Evolutionary conservation across 1,284 basidiomycete genomes (phyloP), one percentile per base, ranked within the genome.

Genomic region (Cutaneotrichosporon cavernicola): DNA sequence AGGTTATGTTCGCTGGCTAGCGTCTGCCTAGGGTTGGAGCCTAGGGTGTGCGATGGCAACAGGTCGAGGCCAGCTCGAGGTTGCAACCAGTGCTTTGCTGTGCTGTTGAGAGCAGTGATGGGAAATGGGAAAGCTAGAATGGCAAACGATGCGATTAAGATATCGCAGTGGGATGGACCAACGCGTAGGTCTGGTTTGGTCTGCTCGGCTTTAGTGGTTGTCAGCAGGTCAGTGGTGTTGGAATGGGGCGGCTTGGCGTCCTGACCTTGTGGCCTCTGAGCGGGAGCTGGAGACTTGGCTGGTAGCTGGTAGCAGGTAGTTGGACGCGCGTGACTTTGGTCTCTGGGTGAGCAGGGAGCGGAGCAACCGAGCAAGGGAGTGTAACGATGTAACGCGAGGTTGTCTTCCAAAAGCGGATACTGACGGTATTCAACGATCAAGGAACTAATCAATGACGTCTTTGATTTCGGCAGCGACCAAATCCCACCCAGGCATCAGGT

Each of bases 321-420:
- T n/a, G n/a, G n/a, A n/a, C n/a, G 51, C 51, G 51, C 51, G 51
- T 52, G 51, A 52, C 51, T 52, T 52, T 52, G n/a, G n/a, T n/a
- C n/a, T n/a, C n/a, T n/a, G n/a, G n/a, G n/a, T n/a, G n/a, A n/a
- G n/a, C n/a, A n/a, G n/a, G n/a, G n/a, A n/a, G n/a, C n/a, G n/a
- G n/a, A n/a, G n/a, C n/a, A n/a, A n/a, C n/a, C 47, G 11, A 50
- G 9, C 6, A 22, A 50, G 22, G 9, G 38, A 16, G 18, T 50
- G 49, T 50, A 31, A 50, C 49, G 49, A 30, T 30, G 47, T 50
- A 26, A 50, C 47, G 47, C 47, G n/a, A n/a, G n/a, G n/a, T n/a
- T n/a, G n/a, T n/a, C n/a, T n/a, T n/a, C n/a, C n/a, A n/a, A n/a
- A n/a, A n/a, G n/a, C n/a, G n/a, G n/a, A n/a, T n/a, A n/a, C n/a